Conservation (phyloP, 1,139 yeast species). For the Insectozyma bohioensis region DNA sequence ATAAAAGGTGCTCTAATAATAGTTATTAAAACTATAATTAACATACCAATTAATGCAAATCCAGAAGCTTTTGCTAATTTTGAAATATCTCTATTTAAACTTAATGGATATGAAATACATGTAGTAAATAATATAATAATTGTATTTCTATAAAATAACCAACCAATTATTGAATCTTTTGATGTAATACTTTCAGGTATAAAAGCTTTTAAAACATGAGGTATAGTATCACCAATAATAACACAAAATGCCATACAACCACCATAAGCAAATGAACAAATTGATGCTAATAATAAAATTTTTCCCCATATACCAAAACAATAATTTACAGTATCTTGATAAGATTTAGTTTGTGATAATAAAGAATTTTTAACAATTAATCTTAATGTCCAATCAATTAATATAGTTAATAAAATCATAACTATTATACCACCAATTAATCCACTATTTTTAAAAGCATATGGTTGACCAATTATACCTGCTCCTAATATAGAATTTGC, state of each 20-base stretch:
- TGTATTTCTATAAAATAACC: conserved; percentile 63
- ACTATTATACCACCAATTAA: conserved; percentile 69
- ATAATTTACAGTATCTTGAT: conserved; percentile 80
- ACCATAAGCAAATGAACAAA: conserved; percentile 89
- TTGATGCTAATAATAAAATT: conserved; percentile 65
- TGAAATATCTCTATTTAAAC: conserved; percentile 78
- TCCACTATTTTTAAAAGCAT: conserved; percentile 82
- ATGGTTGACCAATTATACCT: conserved; percentile 92
- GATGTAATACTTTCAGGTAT: conserved; percentile 51
- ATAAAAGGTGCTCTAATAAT: conserved; percentile 70
- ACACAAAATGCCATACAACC: conserved; percentile 94
- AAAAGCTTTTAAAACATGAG: conserved; percentile 77
- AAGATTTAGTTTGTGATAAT: conserved; percentile 71
- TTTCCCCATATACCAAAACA: conserved; percentile 80
- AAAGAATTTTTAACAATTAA: conserved; percentile 83
- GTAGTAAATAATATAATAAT: conserved; percentile 69
- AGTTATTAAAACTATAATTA: conserved; percentile 71
- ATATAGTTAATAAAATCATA: conserved; percentile 56
- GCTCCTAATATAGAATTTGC: conserved; percentile 94
- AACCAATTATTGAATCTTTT: conserved; percentile 32
- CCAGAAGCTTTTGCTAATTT: conserved; percentile 87
- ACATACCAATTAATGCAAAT: conserved; percentile 83
- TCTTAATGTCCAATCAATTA: conserved; percentile 85
- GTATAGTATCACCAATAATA: conserved; percentile 92
- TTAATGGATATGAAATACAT: conserved; percentile 78